phyloP scores from a whole-genome alignment of 2,329 filamentous ascomycete genomes.

The Pyricularia sp. region DNA sequence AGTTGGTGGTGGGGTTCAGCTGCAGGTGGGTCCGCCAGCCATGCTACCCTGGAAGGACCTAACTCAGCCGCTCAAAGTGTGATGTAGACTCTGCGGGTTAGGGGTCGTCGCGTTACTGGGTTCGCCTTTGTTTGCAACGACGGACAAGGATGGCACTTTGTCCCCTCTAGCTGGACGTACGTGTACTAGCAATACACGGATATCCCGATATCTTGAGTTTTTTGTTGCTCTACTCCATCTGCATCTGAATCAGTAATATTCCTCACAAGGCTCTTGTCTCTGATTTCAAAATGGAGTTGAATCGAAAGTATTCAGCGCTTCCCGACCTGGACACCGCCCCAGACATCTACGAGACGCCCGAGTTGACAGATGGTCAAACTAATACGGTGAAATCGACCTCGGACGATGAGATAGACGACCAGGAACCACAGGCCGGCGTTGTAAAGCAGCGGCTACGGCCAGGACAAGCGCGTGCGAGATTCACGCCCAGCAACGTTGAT shows the following conservation, averaged over 20 bases:
- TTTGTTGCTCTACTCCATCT: neutral
- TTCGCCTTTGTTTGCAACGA: neutral
- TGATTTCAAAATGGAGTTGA: slow-evolving; percentile 48
- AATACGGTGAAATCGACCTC: slow-evolving; percentile 42
- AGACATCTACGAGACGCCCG: slow-evolving; percentile 93
- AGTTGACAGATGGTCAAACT: slow-evolving; percentile 63
- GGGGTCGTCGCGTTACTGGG: neutral
- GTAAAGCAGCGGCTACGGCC: slow-evolving; percentile 65
- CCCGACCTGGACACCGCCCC: slow-evolving; percentile 80
- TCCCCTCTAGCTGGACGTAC: neutral
- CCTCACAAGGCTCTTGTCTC: neutral
- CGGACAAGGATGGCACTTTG: neutral
- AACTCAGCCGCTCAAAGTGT: neutral
- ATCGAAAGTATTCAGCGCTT: slow-evolving; percentile 69
- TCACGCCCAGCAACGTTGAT: slow-evolving; percentile 63
- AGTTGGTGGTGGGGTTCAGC: neutral
- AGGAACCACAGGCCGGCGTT: slow-evolving; percentile 53
- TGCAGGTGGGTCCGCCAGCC: neutral
- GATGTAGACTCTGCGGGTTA: neutral
- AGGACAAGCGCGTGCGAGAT: slow-evolving; percentile 66
- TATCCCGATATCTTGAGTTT: neutral
- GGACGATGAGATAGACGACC: slow-evolving; percentile 50
- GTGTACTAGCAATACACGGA: neutral
- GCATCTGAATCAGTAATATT: neutral
- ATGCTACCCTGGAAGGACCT: neutral